Evolutionary conservation across 352 stramenopile genomes (phyloP), one percentile per base, ranked within the genome.

Genomic region (Saprolegnia diclina): DNA sequence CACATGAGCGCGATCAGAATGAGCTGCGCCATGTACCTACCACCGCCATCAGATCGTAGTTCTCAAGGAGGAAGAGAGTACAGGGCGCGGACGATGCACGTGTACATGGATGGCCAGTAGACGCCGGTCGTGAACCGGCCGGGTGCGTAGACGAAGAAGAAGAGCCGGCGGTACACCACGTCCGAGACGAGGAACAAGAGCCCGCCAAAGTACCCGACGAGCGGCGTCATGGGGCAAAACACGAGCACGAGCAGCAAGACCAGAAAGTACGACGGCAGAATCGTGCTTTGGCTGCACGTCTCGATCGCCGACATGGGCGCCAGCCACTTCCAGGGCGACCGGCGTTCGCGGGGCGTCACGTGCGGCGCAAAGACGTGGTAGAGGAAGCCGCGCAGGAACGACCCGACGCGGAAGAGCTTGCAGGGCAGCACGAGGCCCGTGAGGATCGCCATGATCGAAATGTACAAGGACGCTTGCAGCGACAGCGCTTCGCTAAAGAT

Each of bases 81-180:
- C 56, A 94, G 63, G 46, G 83, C 83, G 5, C 80, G 81, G 44
- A 94, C 75, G 56, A 88, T 90, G 57, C 90, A 91, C 24, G 79
- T 77, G 70, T 92, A 94, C 62, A 94, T 81, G 48, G 83, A 85
- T 45, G 86, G 86, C 73, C 89, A 94, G 70, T 83, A 94, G 44
- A 77, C 79, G 26, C 81, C 86, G 0, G 77, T 74, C 0, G 79
- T 90, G 72, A 91, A 79, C 22, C 75, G 82, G 29, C 77, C 87
- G 19, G 86, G 86, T 35, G 91, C 81, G 24, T 80, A 71, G 10
- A 94, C 80, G 40, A 85, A 94, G 48, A 94, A 57, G 24, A 81
- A 82, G 38, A 76, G 68, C 82, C 86, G 91, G 50, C 86, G 83
- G 59, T 88, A 89, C 7, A 94, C 78, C 4, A 92, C 64, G 52